These are phyloP conservation scores for Davidsoniella virescens DNA, from an alignment of 2,329 filamentous ascomycete genomes.

Conservation along the genomic window DNA sequence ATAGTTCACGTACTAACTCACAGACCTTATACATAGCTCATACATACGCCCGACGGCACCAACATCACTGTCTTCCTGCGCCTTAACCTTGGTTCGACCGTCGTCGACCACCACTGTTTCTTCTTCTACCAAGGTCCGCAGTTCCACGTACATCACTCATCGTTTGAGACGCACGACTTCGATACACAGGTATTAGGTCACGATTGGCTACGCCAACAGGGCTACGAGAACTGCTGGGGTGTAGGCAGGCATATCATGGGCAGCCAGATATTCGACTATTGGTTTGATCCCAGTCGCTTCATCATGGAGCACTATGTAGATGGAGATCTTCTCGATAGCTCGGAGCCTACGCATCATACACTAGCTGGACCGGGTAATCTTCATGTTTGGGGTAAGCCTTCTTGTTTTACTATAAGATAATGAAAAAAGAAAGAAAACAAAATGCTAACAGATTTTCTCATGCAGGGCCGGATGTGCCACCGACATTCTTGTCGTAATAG, in stretches of 20 bases:
- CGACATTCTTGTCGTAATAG: too few species aligned
- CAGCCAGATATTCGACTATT: conserved; percentile 44
- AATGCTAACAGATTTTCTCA: too few species aligned
- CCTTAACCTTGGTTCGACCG: conserved; percentile 26
- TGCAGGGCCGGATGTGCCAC: too few species aligned
- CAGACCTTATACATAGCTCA: conserved; percentile 9
- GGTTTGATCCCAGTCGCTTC: conserved; percentile 40
- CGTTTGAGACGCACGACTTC: conserved; percentile 56
- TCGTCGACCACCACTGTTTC: conserved; percentile 35
- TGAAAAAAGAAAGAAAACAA: too few species aligned
- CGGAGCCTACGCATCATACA: conserved; percentile 29
- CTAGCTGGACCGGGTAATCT: conserved; percentile 26
- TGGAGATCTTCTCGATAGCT: conserved; percentile 46
- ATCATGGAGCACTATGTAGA: conserved; percentile 58
- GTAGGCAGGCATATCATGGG: conserved; percentile 55
- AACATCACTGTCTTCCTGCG: conserved; percentile 31
- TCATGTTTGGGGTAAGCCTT: conserved; percentile 27
- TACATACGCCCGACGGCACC: conserved; percentile 17
- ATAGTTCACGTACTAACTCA: not conserved
- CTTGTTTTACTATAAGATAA: not conserved
- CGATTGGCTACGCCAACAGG: conserved; percentile 47
- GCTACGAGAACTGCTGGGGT: conserved; percentile 52
- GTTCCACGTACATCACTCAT: conserved; percentile 48
- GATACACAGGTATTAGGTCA: conserved; percentile 56
- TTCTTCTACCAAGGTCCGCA: conserved; percentile 31